A percentile compares a stretch with the other conserved stretches of the same genome.
Evolutionary conservation across 352 stramenopile genomes (phyloP).

Genomic region (Phytophthora capsici): DNA sequence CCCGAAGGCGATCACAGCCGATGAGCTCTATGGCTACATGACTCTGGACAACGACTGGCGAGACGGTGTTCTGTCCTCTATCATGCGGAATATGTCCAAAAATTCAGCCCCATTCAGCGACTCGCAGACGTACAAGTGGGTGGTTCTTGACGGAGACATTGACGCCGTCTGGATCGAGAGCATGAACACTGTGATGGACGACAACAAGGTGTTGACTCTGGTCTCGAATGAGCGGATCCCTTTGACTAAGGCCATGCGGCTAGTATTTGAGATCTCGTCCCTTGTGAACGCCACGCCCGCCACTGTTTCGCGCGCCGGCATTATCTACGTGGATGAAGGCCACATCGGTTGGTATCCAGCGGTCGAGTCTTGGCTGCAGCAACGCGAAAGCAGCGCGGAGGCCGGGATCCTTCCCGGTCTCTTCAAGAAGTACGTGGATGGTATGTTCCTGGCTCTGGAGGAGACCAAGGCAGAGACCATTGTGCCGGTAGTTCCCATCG

Average conservation of each 20-base stretch:
- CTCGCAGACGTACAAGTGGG: constrained; percentile 89
- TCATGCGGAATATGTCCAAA: constrained; percentile 98
- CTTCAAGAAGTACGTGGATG: constrained; percentile 95
- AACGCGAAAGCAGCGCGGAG: constrained; percentile 83
- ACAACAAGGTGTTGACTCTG: constrained; percentile 95
- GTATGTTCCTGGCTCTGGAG: constrained; percentile 72
- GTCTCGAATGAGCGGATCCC: constrained; percentile 98
- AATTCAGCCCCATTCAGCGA: constrained; percentile 86
- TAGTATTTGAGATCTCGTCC: constrained; percentile 98
- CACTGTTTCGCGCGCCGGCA: constrained; percentile 96
- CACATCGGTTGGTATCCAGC: constrained; percentile 94
- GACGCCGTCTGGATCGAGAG: constrained; percentile 96
- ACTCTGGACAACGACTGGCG: constrained; percentile 98
- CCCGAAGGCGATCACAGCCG: constrained; percentile 93
- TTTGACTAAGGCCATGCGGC: constrained; percentile 94
- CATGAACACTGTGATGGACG: constrained; percentile 94
- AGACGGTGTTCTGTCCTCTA: constrained; percentile 95
- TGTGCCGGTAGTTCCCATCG: constrained; percentile 59
- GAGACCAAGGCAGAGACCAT: constrained; percentile 70
- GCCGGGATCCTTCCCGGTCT: constrained; percentile 84
- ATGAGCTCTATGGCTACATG: constrained; percentile 97
- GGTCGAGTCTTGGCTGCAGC: constrained; percentile 94
- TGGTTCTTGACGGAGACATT: constrained; percentile 95
- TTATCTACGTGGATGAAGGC: constrained; percentile 96
- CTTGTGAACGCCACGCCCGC: constrained; percentile 96